Base-by-base conservation (phyloP, 768 basidiomycete genomes). In the Xanthoconium purpureum region DNA sequence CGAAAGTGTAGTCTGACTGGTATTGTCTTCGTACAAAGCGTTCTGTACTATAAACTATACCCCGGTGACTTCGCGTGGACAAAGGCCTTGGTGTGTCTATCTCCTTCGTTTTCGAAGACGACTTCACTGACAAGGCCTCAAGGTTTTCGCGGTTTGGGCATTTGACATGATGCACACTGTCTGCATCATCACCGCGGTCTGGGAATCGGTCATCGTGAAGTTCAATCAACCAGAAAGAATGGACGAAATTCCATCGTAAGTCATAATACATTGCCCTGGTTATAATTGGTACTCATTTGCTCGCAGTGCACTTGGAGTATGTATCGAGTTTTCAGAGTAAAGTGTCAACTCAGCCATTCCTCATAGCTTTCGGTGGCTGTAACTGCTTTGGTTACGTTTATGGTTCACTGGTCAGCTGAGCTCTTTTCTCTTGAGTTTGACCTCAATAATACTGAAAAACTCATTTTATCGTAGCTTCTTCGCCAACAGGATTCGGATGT, bases 401-500 rank as follows among this genome's bases (percentile, higher is more conserved):
- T 73, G 50, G 70, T 71, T 30, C 70, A 71, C n/a, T 73, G 70
- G 70, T 70, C 1, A 3, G 69, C 11, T 33, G 32, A n/a, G 32
- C 50, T 40, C 5, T 43, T 38, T 29, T 15, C 3, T 20, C 15
- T 20, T 1, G 11, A 15, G 18, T 28, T 11, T 9, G 5, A 43
- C 18, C 5, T 3, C 5, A 5, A 0, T 10, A 35, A 35, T 38
- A 13, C 18, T 56, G 29, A 57, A 3, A 18, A 0, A 24, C 8
- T 3, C 29, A 15, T 29, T 29, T 12, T 28, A 0, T 40, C 3
- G 3, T 20, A 71, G 70, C 30, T 71, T 71, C 63, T 71, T 73
- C 36, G 70, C 70, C 3, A 72, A 71, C 59, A 63, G 70, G 57
- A 68, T 71, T 35, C 63, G 71, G n/a, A 70, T 64, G 68, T 51